Conservation (phyloP, 2,329 filamentous ascomycete genomes). For the Aureobasidium zeae region DNA sequence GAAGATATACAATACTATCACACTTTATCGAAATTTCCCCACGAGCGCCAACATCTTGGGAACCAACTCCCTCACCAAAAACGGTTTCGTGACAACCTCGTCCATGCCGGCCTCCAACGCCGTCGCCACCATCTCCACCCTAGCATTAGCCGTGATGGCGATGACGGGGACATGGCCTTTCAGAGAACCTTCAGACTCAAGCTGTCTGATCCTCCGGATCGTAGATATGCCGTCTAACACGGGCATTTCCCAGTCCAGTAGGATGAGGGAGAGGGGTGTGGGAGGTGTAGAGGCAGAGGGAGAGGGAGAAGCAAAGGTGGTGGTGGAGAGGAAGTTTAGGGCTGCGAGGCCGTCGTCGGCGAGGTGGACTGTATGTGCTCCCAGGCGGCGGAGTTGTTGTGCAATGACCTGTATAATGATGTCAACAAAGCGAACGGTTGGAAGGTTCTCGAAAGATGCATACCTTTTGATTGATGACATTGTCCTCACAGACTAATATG, state of each 20-base stretch:
- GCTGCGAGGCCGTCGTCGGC: constrained; percentile 33
- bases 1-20: no score
- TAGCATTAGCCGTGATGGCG: constrained; percentile 68
- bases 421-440: not conserved
- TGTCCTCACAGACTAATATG: constrained; percentile 29
- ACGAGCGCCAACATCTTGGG: constrained; percentile 25
- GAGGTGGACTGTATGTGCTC: constrained; percentile 27
- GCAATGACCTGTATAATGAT: constrained; percentile 26
- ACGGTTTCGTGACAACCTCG: constrained; percentile 26
- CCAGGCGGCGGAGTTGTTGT: constrained; percentile 30
- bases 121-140: constrained; percentile 62
- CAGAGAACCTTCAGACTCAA: constrained; percentile 55
- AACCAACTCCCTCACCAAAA: constrained; percentile 27
- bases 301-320: constrained; percentile 4
- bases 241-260: constrained; percentile 80
- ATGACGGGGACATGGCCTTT: constrained; percentile 63
- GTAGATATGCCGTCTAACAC: constrained; percentile 74
- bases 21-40: not conserved
- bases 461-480: constrained; percentile 31
- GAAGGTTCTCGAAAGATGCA: not conserved
- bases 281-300: not conserved
- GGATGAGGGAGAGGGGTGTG: constrained; percentile 41
- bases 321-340: constrained; percentile 27
- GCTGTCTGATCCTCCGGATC: constrained; percentile 56
- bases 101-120: constrained; percentile 62